These are phyloP conservation scores for Alternaria triticimaculans DNA, from an alignment of 2,329 filamentous ascomycete genomes.

Conservation along the genomic window DNA sequence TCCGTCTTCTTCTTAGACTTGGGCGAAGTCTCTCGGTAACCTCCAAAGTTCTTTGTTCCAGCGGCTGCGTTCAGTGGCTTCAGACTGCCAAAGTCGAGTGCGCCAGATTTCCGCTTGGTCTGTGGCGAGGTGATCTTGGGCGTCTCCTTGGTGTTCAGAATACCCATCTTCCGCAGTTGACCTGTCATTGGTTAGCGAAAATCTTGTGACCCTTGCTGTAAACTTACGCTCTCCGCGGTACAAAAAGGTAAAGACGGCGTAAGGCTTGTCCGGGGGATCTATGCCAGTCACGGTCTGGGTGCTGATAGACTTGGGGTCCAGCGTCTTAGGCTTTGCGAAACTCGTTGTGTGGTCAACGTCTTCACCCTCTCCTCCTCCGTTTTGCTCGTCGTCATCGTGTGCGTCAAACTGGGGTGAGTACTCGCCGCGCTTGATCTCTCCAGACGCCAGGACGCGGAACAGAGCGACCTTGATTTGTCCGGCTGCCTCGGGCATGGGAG, in stretches of 20 bases:
- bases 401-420: slow-evolving; percentile 98
- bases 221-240: slow-evolving; percentile 91
- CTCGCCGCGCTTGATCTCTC: slow-evolving; percentile 96
- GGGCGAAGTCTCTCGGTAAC: slow-evolving; percentile 73
- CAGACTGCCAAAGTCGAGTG: slow-evolving; percentile 84
- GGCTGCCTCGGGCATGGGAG: slow-evolving; percentile 85
- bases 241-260: slow-evolving; percentile 96
- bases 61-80: slow-evolving; percentile 77
- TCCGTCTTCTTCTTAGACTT: slow-evolving; percentile 59
- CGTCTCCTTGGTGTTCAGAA: slow-evolving; percentile 73
- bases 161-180: slow-evolving; percentile 96
- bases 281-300: slow-evolving; percentile 99
- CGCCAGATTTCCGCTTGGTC: slow-evolving; percentile 78
- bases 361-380: slow-evolving; percentile 67
- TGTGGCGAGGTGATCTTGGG: slow-evolving; percentile 64
- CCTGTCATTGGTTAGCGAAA: slow-evolving; percentile 58
- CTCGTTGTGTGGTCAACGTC: slow-evolving; percentile 97
- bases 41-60: slow-evolving; percentile 89
- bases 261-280: slow-evolving; percentile 93
- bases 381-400: slow-evolving; percentile 87
- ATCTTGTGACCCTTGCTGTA: background rate
- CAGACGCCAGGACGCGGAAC: slow-evolving; percentile 92
- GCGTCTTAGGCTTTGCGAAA: slow-evolving; percentile 93
- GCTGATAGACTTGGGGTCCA: slow-evolving; percentile 96
- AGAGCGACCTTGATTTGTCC: slow-evolving; percentile 98